phyloP scores from a whole-genome alignment of 2,329 filamentous ascomycete genomes.

The Paraphoma chrysanthemicola region DNA sequence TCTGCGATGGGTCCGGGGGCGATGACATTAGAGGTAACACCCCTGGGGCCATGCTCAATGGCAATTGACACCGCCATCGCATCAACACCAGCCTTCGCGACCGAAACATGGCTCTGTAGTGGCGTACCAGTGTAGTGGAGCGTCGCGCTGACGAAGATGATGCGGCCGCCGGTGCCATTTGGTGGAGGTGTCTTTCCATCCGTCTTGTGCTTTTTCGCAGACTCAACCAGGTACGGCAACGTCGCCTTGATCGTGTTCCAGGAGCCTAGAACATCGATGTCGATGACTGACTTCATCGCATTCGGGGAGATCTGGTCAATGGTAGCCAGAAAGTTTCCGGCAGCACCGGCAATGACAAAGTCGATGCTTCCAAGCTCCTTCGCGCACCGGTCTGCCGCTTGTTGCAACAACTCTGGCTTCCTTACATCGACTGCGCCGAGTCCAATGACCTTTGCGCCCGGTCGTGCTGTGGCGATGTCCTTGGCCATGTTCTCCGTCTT shows the following conservation, averaged over 20 bases:
- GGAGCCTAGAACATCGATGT: constrained; percentile 92
- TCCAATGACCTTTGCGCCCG: constrained; percentile 83
- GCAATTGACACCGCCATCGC: constrained; percentile 79
- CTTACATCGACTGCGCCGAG: constrained; percentile 78
- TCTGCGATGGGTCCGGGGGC: constrained; percentile 84
- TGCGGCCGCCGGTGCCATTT: constrained; percentile 74
- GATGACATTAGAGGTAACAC: constrained; percentile 87
- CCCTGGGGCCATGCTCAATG: constrained; percentile 88
- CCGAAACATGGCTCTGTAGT: constrained; percentile 86
- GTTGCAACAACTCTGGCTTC: constrained; percentile 69
- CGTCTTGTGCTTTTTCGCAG: constrained; percentile 68
- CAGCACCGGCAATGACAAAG: constrained; percentile 92
- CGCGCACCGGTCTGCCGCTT: constrained; percentile 79
- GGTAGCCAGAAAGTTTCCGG: constrained; percentile 92
- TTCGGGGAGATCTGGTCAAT: constrained; percentile 83
- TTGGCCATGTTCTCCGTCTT: constrained; percentile 84
- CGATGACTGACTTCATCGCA: constrained; percentile 93
- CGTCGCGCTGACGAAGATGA: constrained; percentile 88
- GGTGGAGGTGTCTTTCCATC: constrained; percentile 60
- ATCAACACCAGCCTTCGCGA: constrained; percentile 91
- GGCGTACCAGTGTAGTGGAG: constrained; percentile 90
- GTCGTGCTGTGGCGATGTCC: constrained; percentile 80
- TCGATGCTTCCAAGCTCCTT: constrained; percentile 88
- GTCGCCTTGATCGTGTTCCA: constrained; percentile 96
- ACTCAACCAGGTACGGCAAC: constrained; percentile 78